Conservation (phyloP, 768 basidiomycete species). For the Pleurotus platypus region DNA sequence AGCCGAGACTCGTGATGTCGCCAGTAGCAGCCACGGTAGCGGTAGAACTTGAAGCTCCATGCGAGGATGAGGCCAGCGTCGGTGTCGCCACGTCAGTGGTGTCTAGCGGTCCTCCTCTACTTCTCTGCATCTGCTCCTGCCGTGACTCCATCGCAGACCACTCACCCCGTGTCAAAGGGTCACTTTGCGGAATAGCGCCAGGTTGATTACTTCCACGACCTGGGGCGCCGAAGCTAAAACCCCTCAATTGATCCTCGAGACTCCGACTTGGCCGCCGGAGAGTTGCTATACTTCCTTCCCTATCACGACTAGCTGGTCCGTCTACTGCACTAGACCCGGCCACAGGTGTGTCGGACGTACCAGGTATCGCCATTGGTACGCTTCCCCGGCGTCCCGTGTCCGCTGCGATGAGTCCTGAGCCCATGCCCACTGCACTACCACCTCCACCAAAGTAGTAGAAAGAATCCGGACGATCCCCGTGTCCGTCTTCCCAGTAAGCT, state of each 20-base stretch:
- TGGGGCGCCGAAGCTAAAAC: constrained; percentile 14
- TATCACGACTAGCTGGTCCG: constrained; percentile 32
- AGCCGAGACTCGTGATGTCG: constrained; percentile 14
- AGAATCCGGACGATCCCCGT: constrained; percentile 22
- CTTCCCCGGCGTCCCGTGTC: constrained; percentile 44
- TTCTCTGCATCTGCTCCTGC: constrained; percentile 23
- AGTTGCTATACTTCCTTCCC: constrained; percentile 57
- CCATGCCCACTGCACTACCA: constrained; percentile 18
- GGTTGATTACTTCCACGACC: neutral
- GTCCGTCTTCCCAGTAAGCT: constrained; percentile 24
- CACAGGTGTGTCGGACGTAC: constrained; percentile 15
- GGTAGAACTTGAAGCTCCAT: constrained; percentile 9
- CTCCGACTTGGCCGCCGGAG: constrained; percentile 59
- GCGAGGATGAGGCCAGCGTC: neutral
- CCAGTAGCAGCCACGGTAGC: constrained; percentile 5
- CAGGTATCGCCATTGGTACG: constrained; percentile 59
- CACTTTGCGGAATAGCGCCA: constrained; percentile 16
- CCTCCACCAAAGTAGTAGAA: constrained; percentile 18
- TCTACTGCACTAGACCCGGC: constrained; percentile 13
- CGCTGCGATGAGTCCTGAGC: constrained; percentile 21
- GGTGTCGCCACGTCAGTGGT: constrained; percentile 18
- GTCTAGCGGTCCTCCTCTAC: constrained; percentile 17
- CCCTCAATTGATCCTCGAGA: constrained; percentile 42
- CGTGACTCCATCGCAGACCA: constrained; percentile 49
- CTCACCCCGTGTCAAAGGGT: constrained; percentile 54